Evolutionary conservation across 352 stramenopile species (phyloP).

Genomic region (Halophytophthora polymorphica): DNA sequence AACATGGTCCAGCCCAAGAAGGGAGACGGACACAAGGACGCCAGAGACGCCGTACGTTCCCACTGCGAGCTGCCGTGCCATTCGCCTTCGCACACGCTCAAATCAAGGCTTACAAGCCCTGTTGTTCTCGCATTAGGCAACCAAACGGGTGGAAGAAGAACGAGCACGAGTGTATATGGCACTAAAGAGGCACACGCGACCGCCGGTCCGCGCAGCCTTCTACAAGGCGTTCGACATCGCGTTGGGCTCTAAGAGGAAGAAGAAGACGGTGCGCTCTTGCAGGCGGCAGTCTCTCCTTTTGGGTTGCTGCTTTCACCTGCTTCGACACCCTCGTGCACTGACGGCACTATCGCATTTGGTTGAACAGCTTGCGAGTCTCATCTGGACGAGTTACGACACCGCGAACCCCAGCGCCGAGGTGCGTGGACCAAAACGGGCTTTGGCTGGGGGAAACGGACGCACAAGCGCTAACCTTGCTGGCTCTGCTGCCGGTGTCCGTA

Average conservation of each 20-base stretch:
- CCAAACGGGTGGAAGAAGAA: slow-evolving; percentile 54
- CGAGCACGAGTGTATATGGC: slow-evolving; percentile 49
- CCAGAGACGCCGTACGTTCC: slow-evolving; percentile 33
- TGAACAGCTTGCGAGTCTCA: slow-evolving; percentile 45
- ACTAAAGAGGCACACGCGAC: slow-evolving; percentile 47
- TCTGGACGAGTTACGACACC: slow-evolving; percentile 62
- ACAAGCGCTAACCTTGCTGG: no score
- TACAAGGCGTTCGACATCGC: slow-evolving; percentile 69
- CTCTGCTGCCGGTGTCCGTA: slow-evolving; percentile 13
- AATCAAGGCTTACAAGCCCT: neutral
- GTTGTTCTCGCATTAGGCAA: slow-evolving; percentile 42
- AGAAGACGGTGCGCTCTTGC: slow-evolving; percentile 41
- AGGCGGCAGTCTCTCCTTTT: neutral
- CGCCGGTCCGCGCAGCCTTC: slow-evolving; percentile 39
- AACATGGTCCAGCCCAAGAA: slow-evolving; percentile 27
- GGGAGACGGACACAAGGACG: slow-evolving; percentile 13
- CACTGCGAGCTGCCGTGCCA: neutral
- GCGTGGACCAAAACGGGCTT: neutral
- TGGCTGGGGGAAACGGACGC: neutral
- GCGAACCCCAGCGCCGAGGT: slow-evolving; percentile 66
- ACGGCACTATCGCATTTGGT: neutral
- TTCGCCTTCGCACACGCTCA: no score
- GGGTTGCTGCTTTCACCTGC: no score
- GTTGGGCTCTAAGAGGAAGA: slow-evolving; percentile 58
- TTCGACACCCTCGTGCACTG: no score